Evolutionary conservation across 2,329 filamentous ascomycete genomes (phyloP), one percentile per base, ranked within the genome.

Genomic region (Aspergillus quadrilineatus): DNA sequence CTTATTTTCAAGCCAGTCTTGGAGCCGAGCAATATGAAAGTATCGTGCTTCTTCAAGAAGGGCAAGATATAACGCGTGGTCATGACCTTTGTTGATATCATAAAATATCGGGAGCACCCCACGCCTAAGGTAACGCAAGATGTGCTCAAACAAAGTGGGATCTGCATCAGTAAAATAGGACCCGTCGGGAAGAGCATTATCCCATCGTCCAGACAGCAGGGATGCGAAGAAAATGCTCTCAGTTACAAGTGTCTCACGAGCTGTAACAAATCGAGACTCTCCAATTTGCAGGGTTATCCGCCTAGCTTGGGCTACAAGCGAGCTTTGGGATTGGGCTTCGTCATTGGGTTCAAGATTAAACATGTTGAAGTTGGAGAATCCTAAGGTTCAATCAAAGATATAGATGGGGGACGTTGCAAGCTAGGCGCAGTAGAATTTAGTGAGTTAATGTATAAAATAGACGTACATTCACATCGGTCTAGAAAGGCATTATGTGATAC

Each of bases 131-230:
- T 45, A 60, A 0, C 42, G 49, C 1, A 60, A 49, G 9, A 58
- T 56, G 10, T 58, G 53, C 4, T 56, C 36, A 42, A 60, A 60
- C 14, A 58, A n/a, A 8, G n/a, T 22, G 0, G 53, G 49, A 4
- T 60, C 56, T 2, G 52, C 49, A 10, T 60, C 58, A 30, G 58
- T 37, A 26, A 60, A 58, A n/a, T 58, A 58, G 0, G 39, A 34
- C 1, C 58, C 51, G 17, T 55, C 53, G 6, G 8, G 7, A 2
- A n/a, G 22, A 0, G 10, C 14, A 28, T 15, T 48, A 3, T 48
- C 12, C 22, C 22, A 22, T 44, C 49, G 52, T 2, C 26, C 29
- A 2, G 52, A 53, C 4, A 60, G 50, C 2, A 60, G 45, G 2
- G 46, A 32, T 15, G 22, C 8, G 46, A 60, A 58, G 34, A 49